A percentile compares a stretch with the other conserved stretches of the same genome.
These are phyloP conservation scores for Saccharata proteae DNA, from an alignment of 2,329 filamentous ascomycete species.

Conservation along the genomic window DNA sequence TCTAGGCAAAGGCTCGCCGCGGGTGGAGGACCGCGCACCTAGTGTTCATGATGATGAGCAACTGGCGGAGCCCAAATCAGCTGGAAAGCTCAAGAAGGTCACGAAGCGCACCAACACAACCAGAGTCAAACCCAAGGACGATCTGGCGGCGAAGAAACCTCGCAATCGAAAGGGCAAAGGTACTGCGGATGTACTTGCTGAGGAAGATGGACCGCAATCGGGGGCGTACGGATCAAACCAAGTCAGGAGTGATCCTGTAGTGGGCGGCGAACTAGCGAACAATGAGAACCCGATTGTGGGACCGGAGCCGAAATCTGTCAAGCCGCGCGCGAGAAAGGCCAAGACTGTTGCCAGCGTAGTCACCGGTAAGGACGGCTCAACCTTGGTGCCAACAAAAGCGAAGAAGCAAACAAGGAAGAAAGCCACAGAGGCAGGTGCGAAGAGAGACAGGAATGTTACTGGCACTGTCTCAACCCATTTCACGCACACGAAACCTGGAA, in stretches of 20 bases:
- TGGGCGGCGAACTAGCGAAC: too few relatives aligned
- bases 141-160: conserved; percentile 11
- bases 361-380: too few relatives aligned
- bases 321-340: conserved; percentile 16
- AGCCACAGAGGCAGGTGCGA: conserved; percentile 4
- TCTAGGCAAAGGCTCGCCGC: conserved; percentile 9
- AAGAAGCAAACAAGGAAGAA: conserved; percentile 1
- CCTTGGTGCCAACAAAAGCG: not conserved
- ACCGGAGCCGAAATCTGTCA: conserved; percentile 14
- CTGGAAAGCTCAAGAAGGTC: conserved; percentile 1
- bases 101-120: conserved; percentile 3
- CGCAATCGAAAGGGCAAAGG: conserved; percentile 9
- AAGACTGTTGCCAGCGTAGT: conserved; percentile 14
- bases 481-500: too few relatives aligned
- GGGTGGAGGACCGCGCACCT: not conserved
- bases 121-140: not conserved
- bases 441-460: too few relatives aligned
- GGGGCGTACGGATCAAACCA: too few relatives aligned
- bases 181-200: conserved; percentile 10
- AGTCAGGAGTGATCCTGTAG: too few relatives aligned
- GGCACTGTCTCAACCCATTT: too few relatives aligned
- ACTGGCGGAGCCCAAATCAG: not conserved
- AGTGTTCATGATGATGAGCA: too few relatives aligned
- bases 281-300: too few relatives aligned
- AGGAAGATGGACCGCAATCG: too few relatives aligned